phyloP scores from a whole-genome alignment of 2,329 filamentous ascomycete genomes.

The Metarhizium humberi region DNA sequence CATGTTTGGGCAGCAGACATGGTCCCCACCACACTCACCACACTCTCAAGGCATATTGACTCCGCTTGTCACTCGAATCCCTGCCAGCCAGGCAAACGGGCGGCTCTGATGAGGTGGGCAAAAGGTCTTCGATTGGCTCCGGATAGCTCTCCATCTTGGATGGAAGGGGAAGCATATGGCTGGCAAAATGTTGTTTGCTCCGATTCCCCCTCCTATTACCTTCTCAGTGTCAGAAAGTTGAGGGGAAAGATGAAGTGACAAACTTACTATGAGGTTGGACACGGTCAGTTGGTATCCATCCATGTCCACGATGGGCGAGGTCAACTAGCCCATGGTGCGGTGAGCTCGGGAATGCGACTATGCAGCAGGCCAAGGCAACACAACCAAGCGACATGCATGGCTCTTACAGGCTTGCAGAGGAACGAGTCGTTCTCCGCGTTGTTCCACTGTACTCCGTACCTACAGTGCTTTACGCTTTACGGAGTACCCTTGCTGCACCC shows the following conservation, averaged over 20 bases:
- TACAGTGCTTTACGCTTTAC: neutral
- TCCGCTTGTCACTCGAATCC: conserved; percentile 12
- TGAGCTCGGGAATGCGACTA: conserved; percentile 7
- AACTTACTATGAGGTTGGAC: neutral
- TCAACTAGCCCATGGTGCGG: conserved; percentile 5
- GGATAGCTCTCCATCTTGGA: neutral
- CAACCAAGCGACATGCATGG: conserved; percentile 1
- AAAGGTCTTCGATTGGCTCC: conserved; percentile 10
- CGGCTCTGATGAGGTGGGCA: conserved; percentile 7
- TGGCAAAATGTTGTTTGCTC: neutral
- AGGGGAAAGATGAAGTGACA: neutral
- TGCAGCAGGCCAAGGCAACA: conserved; percentile 1
- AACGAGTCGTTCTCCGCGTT: neutral
- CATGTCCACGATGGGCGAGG: neutral
- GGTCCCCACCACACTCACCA: conserved; percentile 6
- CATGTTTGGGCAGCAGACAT: neutral
- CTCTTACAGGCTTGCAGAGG: neutral
- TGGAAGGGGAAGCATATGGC: neutral
- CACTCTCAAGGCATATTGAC: conserved; percentile 2
- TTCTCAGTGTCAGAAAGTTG: neutral
- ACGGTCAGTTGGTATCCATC: neutral
- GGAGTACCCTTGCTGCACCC: neutral
- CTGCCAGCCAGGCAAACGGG: conserved; percentile 12
- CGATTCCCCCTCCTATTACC: neutral
- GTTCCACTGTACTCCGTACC: neutral